These are phyloP conservation scores for Brassica incana DNA, from an alignment of 345 rosid genomes.

Conservation along the genomic window DNA sequence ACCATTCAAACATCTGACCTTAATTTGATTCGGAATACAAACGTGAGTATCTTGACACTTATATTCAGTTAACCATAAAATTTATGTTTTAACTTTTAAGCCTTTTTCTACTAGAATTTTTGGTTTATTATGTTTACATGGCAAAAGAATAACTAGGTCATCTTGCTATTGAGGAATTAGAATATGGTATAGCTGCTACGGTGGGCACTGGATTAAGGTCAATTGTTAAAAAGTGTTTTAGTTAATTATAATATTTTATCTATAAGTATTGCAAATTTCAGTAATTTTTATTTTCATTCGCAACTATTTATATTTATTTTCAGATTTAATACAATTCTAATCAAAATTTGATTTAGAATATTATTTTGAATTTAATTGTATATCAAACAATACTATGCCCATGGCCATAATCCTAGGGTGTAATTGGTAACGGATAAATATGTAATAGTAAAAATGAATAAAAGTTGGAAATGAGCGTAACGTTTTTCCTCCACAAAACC, in stretches of 20 bases:
- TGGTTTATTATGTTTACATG: neutral
- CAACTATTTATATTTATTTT: too few species aligned
- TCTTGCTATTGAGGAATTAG: neutral
- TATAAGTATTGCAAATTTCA: neutral
- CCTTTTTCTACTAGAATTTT: neutral
- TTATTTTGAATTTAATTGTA: too few species aligned
- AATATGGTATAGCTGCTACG: neutral
- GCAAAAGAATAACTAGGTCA: neutral
- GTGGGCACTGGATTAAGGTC: neutral
- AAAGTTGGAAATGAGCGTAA: too few species aligned
- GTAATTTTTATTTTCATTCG: too few species aligned
- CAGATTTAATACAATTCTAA: too few species aligned
- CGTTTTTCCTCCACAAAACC: too few species aligned
- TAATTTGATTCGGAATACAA: neutral
- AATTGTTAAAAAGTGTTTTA: too few species aligned
- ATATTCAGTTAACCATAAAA: neutral
- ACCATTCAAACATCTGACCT: neutral
- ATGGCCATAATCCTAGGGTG: too few species aligned
- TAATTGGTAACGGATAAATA: too few species aligned
- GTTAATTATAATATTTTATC: neutral
- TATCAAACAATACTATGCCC: too few species aligned
- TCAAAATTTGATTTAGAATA: too few species aligned
- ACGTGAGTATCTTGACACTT: neutral
- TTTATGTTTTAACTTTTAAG: neutral
- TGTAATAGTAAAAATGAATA: too few species aligned